These are phyloP conservation scores for Schizochytrium sp. DNA, from an alignment of 108 stramenopile genomes.

Conservation along the genomic window DNA sequence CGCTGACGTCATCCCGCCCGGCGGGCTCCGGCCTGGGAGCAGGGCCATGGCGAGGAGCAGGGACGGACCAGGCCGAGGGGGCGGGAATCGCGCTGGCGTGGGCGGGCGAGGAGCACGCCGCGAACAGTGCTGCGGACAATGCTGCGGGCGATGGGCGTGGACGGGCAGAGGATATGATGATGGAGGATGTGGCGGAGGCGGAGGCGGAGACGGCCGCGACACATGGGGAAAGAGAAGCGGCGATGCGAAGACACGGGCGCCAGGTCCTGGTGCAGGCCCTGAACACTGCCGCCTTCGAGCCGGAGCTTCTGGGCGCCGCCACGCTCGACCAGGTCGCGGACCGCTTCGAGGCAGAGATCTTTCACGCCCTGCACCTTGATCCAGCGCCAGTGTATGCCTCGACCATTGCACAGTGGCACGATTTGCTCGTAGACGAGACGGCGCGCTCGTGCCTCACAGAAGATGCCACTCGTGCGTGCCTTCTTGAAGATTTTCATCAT, in stretches of 20 bases:
- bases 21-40: no score
- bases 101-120: no score
- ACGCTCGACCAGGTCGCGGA: background rate
- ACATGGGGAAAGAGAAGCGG: background rate
- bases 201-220: no score
- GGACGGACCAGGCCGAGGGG: no score
- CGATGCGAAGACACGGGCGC: background rate
- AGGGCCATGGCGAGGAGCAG: no score
- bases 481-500: background rate
- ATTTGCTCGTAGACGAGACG: background rate
- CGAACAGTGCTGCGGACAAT: no score
- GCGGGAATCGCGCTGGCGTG: no score
- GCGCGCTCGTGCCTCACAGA: background rate
- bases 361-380: background rate
- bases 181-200: no score
- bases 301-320: background rate
- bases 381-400: background rate
- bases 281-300: background rate
- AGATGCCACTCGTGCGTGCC: background rate
- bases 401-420: background rate
- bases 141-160: no score
- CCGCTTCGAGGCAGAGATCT: background rate
- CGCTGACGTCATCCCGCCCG: no score
- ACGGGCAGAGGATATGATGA: no score
- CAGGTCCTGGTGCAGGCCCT: background rate